Base-by-base conservation (phyloP, 75 land plant species). In the Sequoia sempervirens region DNA sequence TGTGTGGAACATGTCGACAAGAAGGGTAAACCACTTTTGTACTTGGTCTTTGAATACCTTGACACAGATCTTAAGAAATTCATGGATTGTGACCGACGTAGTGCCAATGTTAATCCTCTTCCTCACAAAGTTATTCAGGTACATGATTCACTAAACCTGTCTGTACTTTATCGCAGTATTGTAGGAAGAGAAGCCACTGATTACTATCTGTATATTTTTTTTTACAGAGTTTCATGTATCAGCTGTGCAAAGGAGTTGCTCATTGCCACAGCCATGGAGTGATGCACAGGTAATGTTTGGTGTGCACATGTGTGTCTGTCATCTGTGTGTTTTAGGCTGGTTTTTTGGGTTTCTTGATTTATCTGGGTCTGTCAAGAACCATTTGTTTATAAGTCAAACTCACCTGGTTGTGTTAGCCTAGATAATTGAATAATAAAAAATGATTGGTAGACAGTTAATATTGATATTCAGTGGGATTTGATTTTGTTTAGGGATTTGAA, bases 11-110 rank as follows among this genome's bases (percentile, higher is more conserved):
- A 92, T 80, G 86, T 91, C 14, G 93, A 96, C 74, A 96, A 97
- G 82, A 91, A 96, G 74, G 96, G 95, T 36, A 96, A 93, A 87
- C 93, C 98, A 7, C 83, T 94, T 15, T 86, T 97, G 13, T 97
- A 96, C 86, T 81, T 97, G 84, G 96, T 97, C 4, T 97, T 97
- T 79, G 99, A 97, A 88, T 97, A 92, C 84, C 87, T 97, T 70
- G 99, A 97, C 80, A 93, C 94, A 28, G 99, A 97, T 86, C 93
- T 97, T 26, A 97, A 97, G 95, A 97, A 96, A 83, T 97, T 84
- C 84, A 96, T 97, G 28, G 92, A 93, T 32, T 76, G 80, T 47
- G 82, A 89, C 80, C 89, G 92, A 18, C 90, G 89, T 47, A 88
- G 91, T 13, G 89, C 89, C 37, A 89, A 94, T 45, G 81, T 80